Conservation (phyloP, 805 yeast genomes). For the Suhomyces sp. region DNA sequence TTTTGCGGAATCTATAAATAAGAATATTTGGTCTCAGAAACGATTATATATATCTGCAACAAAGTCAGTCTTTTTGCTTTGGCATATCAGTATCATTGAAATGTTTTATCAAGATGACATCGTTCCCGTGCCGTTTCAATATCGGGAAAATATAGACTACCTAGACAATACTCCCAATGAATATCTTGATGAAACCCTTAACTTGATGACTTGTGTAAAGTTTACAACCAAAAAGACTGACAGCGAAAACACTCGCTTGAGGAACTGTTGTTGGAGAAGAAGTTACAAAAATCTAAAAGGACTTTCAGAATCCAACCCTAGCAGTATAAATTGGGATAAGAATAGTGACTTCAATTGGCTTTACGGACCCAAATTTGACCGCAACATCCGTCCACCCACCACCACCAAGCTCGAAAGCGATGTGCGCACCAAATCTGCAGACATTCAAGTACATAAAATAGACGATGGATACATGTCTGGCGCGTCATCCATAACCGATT, state of each 20-base stretch:
- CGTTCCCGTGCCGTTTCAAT: slow-evolving; percentile 1
- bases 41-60: not conserved
- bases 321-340: slow-evolving; percentile 51
- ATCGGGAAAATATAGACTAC: slow-evolving; percentile 31
- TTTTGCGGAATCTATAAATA: not conserved
- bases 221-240: slow-evolving; percentile 3
- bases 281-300: slow-evolving; percentile 28
- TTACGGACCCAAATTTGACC: slow-evolving; percentile 45
- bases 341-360: slow-evolving; percentile 53
- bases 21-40: not conserved
- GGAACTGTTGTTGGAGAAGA: slow-evolving; percentile 41
- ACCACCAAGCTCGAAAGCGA: not conserved
- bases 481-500: slow-evolving; percentile 4
- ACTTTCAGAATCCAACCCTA: slow-evolving; percentile 37
- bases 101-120: slow-evolving; percentile 5
- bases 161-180: slow-evolving; percentile 10
- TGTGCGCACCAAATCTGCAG: not conserved
- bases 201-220: slow-evolving; percentile 16
- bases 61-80: not conserved
- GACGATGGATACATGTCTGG: slow-evolving; percentile 9
- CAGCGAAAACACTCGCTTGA: slow-evolving; percentile 13
- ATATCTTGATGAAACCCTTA: slow-evolving; percentile 14
- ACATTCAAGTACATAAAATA: slow-evolving; percentile 4
- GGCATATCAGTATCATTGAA: not conserved
- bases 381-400: not conserved